Evolutionary conservation across 305 asterid species (phyloP), one percentile per base, ranked within the genome.

Genomic region (Fraxinus velutina): DNA sequence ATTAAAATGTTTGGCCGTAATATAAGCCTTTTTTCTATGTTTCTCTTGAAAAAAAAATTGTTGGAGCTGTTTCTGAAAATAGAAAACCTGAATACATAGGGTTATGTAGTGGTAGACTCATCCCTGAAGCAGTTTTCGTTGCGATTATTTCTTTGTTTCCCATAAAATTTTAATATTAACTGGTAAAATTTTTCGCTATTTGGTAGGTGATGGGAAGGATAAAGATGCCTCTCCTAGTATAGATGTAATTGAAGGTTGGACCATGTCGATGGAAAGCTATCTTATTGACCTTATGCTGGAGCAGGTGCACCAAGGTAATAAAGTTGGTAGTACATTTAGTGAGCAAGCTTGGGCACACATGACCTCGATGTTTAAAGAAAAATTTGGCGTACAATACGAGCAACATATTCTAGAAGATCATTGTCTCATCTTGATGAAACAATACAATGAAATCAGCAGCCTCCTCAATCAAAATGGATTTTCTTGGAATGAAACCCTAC

Each of bases 261-360:
- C 87, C 5, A 37, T 22, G n/a, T 75, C 83, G 62, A 86, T 86
- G 91, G 89, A 88, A 30, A 84, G 64, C 22, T 80, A 83, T 84
- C 75, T 88, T 36, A 37, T 85, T 24, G 84, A 85, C 74, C 88
- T 86, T 29, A 62, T 88, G 88, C 71, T 85, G 83, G 86, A 82
- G 76, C 89, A 84, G 80, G 85, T 76, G 79, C 84, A 10, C 47
- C 70, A 66, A 19, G 87, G 89, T 75, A 60, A 82, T 64, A 83
- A 76, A 76, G 78, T 80, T 37, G 88, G 80, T 78, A 17, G 52
- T 7, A 44, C 75, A 12, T 86, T 86, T 71, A 33, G 52, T 22
- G 79, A 81, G 80, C 87, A 79, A 82, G 86, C 89, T 50, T 88
- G 89, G 91, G 82, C 85, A 4, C 78, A 85, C 80, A 83, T 88